phyloP scores from a whole-genome alignment of 768 basidiomycete genomes.

The Brasilioporus rufonigricans region DNA sequence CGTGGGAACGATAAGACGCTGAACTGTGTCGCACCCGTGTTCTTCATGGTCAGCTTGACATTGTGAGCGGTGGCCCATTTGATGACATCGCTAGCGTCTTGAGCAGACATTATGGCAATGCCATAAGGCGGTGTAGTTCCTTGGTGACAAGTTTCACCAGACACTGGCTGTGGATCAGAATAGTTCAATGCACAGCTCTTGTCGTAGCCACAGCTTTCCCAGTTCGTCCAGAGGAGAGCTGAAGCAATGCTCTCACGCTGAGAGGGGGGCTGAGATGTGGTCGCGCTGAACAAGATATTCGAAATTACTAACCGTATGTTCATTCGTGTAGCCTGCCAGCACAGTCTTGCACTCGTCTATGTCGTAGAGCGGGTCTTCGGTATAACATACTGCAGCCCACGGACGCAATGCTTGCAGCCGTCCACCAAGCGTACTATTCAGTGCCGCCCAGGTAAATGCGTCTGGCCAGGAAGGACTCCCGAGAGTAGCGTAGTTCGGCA shows the following conservation, averaged over 20 bases:
- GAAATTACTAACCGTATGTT: neutral
- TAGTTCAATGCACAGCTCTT: neutral
- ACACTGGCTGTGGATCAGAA: conserved; percentile 11
- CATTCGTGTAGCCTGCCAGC: neutral
- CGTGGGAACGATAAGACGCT: too few species aligned
- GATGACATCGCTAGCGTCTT: conserved; percentile 17
- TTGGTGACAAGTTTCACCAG: conserved; percentile 8
- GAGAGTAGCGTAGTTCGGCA: neutral
- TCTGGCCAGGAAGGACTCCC: neutral
- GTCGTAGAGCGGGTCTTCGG: neutral
- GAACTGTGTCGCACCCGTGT: conserved; percentile 10
- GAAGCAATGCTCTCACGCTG: neutral
- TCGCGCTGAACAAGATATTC: neutral
- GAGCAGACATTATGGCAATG: conserved; percentile 11
- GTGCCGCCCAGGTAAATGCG: neutral
- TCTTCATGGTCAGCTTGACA: conserved; percentile 20
- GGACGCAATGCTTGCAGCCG: neutral
- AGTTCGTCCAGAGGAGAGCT: neutral
- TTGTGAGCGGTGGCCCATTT: conserved; percentile 15
- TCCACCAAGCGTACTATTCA: neutral
- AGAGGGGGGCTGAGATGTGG: neutral
- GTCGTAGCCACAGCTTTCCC: neutral
- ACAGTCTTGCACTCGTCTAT: neutral
- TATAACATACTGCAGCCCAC: neutral
- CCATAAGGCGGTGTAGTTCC: conserved; percentile 18